Percentiles rank a stretch among this genome's conserved stretches.
phyloP scores from a whole-genome alignment of 306 rosid genomes.

The Betula pendula region DNA sequence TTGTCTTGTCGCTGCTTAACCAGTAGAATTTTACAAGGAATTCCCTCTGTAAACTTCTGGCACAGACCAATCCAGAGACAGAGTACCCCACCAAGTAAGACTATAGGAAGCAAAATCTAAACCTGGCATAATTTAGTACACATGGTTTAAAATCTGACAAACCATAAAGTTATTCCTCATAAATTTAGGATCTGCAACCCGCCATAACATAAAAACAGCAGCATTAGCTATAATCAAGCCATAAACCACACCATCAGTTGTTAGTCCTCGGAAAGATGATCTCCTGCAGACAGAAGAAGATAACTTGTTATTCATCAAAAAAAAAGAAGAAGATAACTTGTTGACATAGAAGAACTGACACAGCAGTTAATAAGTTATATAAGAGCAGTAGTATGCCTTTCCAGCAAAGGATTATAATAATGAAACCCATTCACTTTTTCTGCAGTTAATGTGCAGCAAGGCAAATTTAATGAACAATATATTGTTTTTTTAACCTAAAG shows the following conservation, averaged over 20 bases:
- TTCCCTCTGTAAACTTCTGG: slow-evolving; percentile 4
- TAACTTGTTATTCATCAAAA: no score
- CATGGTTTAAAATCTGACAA: slow-evolving; percentile 44
- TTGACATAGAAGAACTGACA: slow-evolving; percentile 7
- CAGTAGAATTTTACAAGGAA: slow-evolving; percentile 1
- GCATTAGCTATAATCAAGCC: slow-evolving; percentile 81
- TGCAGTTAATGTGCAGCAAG: neutral
- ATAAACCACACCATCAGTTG: slow-evolving; percentile 45
- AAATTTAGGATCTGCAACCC: slow-evolving; percentile 47
- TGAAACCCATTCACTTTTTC: neutral
- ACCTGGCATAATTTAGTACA: slow-evolving; percentile 19
- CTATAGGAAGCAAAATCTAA: slow-evolving; percentile 13
- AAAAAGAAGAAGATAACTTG: slow-evolving; percentile 35
- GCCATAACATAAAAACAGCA: slow-evolving; percentile 71
- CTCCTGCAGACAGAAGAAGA: slow-evolving; percentile 55
- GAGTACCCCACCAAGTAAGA: slow-evolving; percentile 28
- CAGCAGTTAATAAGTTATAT: neutral
- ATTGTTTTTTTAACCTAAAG: neutral
- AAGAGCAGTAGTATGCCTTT: slow-evolving; percentile 9
- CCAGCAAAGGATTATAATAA: slow-evolving; percentile 1
- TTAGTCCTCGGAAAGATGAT: slow-evolving; percentile 49
- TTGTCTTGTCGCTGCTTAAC: neutral
- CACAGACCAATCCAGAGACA: neutral
- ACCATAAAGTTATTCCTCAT: slow-evolving; percentile 76
- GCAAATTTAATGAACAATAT: neutral